These are phyloP conservation scores for Nakazawaea peltata DNA, from an alignment of 805 yeast genomes.

Conservation along the genomic window DNA sequence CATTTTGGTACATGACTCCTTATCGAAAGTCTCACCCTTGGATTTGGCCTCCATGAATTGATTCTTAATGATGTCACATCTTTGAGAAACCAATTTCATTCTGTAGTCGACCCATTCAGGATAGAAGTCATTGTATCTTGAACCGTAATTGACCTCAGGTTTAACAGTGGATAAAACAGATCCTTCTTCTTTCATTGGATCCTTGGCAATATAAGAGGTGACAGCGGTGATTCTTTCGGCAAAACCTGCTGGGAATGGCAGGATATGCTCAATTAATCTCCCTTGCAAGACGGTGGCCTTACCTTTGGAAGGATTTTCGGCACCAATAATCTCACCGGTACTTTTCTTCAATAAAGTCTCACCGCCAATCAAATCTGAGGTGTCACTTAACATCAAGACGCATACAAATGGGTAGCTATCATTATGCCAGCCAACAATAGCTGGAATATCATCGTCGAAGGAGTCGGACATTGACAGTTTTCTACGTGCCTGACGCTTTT, in stretches of 20 bases:
- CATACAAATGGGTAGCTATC: constrained; percentile 62
- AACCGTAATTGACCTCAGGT: constrained; percentile 28
- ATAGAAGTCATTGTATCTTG: constrained; percentile 29
- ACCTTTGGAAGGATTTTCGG: constrained; percentile 38
- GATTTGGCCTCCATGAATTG: constrained; percentile 16
- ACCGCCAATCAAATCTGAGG: constrained; percentile 51
- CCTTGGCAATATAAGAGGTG: constrained; percentile 32
- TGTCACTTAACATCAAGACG: constrained; percentile 55
- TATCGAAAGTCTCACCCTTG: constrained; percentile 26
- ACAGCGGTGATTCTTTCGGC: constrained; percentile 36
- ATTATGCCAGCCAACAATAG: constrained; percentile 54
- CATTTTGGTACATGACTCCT: constrained; percentile 24
- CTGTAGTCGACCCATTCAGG: constrained; percentile 32
- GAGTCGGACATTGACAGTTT: constrained; percentile 16
- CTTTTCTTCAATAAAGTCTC: constrained; percentile 48
- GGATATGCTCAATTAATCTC: constrained; percentile 35
- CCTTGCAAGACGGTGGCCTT: constrained; percentile 44
- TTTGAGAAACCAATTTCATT: constrained; percentile 24
- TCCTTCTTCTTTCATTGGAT: constrained; percentile 26
- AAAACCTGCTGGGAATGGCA: constrained; percentile 32
- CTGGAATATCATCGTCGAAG: constrained; percentile 33
- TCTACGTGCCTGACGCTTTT: constrained; percentile 18
- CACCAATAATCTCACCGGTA: constrained; percentile 23
- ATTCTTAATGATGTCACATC: constrained; percentile 21
- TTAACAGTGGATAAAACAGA: constrained; percentile 33